Evolutionary conservation across 129 eudicot genomes (phyloP).

Genomic region (Arctium minus): DNA sequence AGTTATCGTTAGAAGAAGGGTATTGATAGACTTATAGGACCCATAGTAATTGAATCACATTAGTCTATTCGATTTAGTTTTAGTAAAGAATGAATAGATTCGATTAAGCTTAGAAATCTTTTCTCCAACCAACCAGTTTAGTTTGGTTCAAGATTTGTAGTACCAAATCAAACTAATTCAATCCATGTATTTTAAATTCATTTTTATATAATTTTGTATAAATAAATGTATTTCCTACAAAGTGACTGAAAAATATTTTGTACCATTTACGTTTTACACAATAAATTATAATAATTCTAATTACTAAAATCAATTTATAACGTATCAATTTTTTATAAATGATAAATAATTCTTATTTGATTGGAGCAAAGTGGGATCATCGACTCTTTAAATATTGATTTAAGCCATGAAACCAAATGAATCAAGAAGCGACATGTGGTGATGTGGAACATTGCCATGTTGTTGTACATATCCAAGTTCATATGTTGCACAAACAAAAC

Average conservation of each 20-base stretch:
- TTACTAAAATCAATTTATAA: not conserved
- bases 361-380: not conserved
- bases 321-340: not conserved
- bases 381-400: conserved; percentile 4
- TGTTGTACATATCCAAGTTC: conserved; percentile 77
- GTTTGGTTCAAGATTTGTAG: not conserved
- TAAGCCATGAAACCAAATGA: conserved; percentile 23
- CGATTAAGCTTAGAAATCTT: not conserved
- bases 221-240: too few relatives aligned
- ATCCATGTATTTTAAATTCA: too few relatives aligned
- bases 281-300: too few relatives aligned
- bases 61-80: not conserved
- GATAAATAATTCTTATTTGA: not conserved
- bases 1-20: too few relatives aligned
- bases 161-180: too few relatives aligned
- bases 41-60: not conserved
- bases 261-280: too few relatives aligned
- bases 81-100: not conserved
- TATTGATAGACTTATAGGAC: not conserved
- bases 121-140: not conserved
- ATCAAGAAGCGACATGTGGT: too few relatives aligned
- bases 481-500: conserved; percentile 48
- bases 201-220: too few relatives aligned
- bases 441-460: conserved; percentile 66
- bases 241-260: too few relatives aligned